Evolutionary conservation across 2,329 filamentous ascomycete genomes (phyloP), one percentile per base, ranked within the genome.

Genomic region (Clonostachys sp.): DNA sequence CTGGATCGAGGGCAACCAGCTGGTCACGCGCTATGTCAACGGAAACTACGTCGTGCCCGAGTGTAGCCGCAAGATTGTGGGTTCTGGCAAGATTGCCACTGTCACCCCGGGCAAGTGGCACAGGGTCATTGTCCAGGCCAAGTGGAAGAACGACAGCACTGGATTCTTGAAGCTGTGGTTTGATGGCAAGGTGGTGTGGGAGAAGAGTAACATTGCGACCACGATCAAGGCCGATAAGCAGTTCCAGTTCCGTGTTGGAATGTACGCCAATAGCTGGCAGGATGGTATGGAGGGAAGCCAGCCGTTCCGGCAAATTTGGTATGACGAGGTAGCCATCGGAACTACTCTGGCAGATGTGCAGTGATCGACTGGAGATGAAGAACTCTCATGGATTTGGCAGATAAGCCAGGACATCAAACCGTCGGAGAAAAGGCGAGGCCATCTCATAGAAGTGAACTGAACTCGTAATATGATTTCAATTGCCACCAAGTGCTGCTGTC

Each of bases 181-280:
- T 48, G 71, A 77, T 52, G 73, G 70, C 1, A 54, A 53, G 16
- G 70, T 72, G 56, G 70, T 74, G 33, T 47, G 68, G n/a, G 66
- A 75, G 48, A 48, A 59, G 47, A 59, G 52, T 33, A 59, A 66
- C 43, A 55, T 74, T 5, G 51, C 62, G n/a, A 77, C 74, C 4
- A 78, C 68, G 3, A 61, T 77, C 18, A 59, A 64, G 13, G 73
- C 76, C 49, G 61, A 66, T 20, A 60, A 62, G 34, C 50, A 56
- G 5, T 77, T 76, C 53, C 61, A 72, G 56, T 77, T 74, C 57
- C 58, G 66, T 6, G 67, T 75, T 12, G 74, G 74, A 0, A 57
- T 77, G 34, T 77, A 78, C 57, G 73, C 73, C 1, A 77, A 76
- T 54, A 65, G 66, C 12, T 77, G 73, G 74, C 59, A 73, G 48